Percentiles rank a stretch among this genome's conserved stretches.
Conservation (phyloP, 768 basidiomycete genomes). For the Gloeophyllum trabeum region DNA sequence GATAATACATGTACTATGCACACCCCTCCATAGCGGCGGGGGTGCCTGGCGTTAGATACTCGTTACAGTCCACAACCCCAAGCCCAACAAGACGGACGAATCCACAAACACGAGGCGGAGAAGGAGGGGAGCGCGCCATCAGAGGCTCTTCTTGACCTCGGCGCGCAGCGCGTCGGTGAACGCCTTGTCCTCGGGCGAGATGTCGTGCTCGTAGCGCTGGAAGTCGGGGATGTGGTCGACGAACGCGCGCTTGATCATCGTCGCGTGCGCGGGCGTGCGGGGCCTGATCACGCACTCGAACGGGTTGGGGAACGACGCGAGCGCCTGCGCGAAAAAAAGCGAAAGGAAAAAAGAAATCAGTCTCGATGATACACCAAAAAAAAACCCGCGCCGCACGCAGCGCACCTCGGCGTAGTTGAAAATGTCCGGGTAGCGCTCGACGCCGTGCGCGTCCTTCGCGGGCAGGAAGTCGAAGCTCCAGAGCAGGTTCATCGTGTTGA, state of each 20-base stretch:
- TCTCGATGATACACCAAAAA: not conserved
- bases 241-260: not conserved
- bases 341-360: not conserved
- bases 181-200: too few relatives aligned
- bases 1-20: too few relatives aligned
- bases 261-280: not conserved
- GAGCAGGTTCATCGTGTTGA: constrained; percentile 1
- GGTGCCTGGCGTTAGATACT: too few relatives aligned
- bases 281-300: not conserved
- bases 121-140: too few relatives aligned
- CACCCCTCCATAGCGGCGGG: too few relatives aligned
- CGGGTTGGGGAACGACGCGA: not conserved
- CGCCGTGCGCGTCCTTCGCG: not conserved
- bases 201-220: not conserved
- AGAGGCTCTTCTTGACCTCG: too few relatives aligned
- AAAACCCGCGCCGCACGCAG: not conserved
- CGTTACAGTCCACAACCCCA: too few relatives aligned
- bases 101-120: too few relatives aligned
- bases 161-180: too few relatives aligned
- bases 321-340: too few relatives aligned
- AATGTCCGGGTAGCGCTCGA: not conserved
- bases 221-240: not conserved
- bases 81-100: too few relatives aligned
- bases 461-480: not conserved
- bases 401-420: not conserved